Evolutionary conservation across 2,329 filamentous ascomycete species (phyloP).

Genomic region (Talaromyces albobiverticillius): DNA sequence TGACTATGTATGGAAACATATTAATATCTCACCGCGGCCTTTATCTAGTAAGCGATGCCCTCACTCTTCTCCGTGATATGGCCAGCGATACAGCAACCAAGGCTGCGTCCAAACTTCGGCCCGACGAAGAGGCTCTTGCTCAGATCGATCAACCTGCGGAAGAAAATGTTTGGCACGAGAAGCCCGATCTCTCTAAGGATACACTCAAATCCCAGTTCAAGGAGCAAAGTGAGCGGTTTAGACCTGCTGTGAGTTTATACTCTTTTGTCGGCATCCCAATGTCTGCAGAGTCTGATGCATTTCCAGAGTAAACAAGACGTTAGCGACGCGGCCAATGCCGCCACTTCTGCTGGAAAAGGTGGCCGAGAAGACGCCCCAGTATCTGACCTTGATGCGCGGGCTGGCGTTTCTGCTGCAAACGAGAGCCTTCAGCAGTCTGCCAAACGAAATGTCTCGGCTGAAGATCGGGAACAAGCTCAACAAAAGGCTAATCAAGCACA

Average conservation of each 20-base stretch:
- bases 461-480: slow-evolving; percentile 37
- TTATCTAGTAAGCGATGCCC: slow-evolving; percentile 68
- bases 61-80: slow-evolving; percentile 80
- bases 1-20: not conserved
- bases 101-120: slow-evolving; percentile 71
- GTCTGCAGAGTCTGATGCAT: slow-evolving; percentile 5
- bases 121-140: slow-evolving; percentile 69
- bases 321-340: slow-evolving; percentile 55
- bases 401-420: slow-evolving; percentile 36
- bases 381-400: slow-evolving; percentile 52
- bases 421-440: slow-evolving; percentile 51
- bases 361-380: slow-evolving; percentile 48
- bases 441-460: slow-evolving; percentile 6
- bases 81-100: slow-evolving; percentile 84
- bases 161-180: slow-evolving; percentile 92
- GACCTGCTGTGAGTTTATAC: slow-evolving; percentile 45
- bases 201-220: slow-evolving; percentile 68
- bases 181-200: slow-evolving; percentile 70
- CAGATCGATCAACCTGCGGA: slow-evolving; percentile 81
- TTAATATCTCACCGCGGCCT: slow-evolving; percentile 20
- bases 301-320: slow-evolving; percentile 46
- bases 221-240: slow-evolving; percentile 55
- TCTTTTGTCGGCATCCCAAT: not conserved
- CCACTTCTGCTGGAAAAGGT: slow-evolving; percentile 50
- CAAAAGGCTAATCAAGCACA: slow-evolving; percentile 63